Evolutionary conservation across 495 filamentous ascomycete genomes (phyloP).

Genomic region (Pseudomonodictys pantanalensis): DNA sequence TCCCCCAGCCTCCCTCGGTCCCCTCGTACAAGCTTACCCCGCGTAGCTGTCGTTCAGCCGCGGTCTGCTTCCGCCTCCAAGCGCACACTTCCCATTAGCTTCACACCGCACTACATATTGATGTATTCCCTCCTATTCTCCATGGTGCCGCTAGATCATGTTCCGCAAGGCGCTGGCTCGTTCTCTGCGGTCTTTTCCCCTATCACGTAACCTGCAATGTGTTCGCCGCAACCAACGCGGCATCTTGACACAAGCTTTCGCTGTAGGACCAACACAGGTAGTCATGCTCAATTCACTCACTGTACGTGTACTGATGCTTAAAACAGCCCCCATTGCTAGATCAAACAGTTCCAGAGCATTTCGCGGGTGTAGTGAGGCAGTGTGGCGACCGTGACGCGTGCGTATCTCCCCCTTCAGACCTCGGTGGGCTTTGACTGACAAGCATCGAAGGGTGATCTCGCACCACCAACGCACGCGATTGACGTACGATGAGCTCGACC

Average conservation of each 20-base stretch:
- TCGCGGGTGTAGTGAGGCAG: constrained; percentile 63
- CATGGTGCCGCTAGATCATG: constrained; percentile 17
- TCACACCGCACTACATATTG: background rate
- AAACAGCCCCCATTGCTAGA: constrained; percentile 67
- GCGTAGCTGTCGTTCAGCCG: too few species aligned
- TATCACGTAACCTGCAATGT: background rate
- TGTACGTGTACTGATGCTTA: constrained; percentile 5
- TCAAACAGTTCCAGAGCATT: constrained; percentile 78
- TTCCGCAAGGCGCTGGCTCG: constrained; percentile 16
- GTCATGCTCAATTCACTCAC: background rate
- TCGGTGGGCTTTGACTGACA: background rate
- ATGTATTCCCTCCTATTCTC: background rate
- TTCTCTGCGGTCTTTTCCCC: background rate
- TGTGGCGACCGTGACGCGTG: constrained; percentile 76
- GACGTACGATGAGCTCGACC: constrained; percentile 73
- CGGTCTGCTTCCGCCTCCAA: background rate
- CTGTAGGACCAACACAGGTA: constrained; percentile 42
- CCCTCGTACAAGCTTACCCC: too few species aligned
- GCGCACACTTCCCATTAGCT: background rate
- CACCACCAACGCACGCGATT: constrained; percentile 61
- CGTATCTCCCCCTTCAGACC: constrained; percentile 44
- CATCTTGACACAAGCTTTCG: constrained; percentile 37
- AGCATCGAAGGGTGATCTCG: constrained; percentile 58
- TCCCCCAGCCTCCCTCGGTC: too few species aligned
- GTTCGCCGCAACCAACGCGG: too few species aligned